These are phyloP conservation scores for Cryptomeria japonica DNA, from an alignment of 75 land plant genomes.

Conservation along the genomic window DNA sequence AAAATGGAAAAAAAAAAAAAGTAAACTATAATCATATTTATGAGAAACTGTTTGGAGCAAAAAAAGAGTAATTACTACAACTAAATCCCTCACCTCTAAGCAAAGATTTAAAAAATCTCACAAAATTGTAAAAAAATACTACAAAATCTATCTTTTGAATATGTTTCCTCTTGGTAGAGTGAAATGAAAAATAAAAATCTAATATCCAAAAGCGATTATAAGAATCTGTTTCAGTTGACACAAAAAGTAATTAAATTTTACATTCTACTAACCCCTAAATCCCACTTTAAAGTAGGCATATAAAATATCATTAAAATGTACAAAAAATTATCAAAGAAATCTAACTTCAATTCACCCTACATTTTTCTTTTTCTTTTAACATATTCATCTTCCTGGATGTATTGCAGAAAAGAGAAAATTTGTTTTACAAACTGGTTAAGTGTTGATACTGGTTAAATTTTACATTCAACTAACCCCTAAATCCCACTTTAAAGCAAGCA, in stretches of 20 bases:
- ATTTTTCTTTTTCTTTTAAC: not conserved
- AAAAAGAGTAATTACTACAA: too few species aligned
- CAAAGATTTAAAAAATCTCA: too few species aligned
- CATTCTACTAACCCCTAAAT: not conserved
- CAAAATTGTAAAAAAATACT: too few species aligned
- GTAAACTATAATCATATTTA: too few species aligned
- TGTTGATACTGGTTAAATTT: too few species aligned
- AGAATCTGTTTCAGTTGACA: not conserved
- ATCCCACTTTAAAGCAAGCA: not conserved
- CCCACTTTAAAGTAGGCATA: not conserved
- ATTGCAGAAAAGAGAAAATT: not conserved
- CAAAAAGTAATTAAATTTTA: too few species aligned
- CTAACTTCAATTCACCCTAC: not conserved
- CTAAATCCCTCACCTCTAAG: too few species aligned
- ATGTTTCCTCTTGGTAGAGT: not conserved
- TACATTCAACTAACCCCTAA: too few species aligned
- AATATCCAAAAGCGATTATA: not conserved
- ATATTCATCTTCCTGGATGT: not conserved
- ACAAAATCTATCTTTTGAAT: too few species aligned
- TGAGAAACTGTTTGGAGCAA: too few species aligned
- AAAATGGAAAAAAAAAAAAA: too few species aligned
- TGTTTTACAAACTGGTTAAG: not conserved
- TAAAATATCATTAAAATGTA: not conserved
- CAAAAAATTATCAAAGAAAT: not conserved
- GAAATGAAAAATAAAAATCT: too few species aligned